A percentile compares a stretch with the other conserved stretches of the same genome.
Conservation (phyloP, 2,329 filamentous ascomycete species). For the Colletotrichum shisoi region DNA sequence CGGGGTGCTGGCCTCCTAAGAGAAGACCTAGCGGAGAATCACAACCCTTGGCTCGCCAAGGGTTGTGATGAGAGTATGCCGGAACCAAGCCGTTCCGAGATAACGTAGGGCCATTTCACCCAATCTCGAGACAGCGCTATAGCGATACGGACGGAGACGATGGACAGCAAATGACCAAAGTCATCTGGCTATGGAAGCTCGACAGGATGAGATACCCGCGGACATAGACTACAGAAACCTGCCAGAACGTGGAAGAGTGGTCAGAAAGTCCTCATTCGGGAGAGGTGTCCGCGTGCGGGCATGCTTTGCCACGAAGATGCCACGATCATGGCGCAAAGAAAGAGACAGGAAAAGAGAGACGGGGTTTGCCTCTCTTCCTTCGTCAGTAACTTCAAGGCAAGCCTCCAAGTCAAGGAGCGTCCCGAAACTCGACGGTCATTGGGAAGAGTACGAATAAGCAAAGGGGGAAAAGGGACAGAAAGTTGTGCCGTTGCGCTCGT, state of each 20-base stretch:
- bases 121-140: background rate
- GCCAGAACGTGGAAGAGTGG: no score
- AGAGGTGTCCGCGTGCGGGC: background rate
- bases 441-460: background rate
- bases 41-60: background rate
- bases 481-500: background rate
- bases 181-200: background rate
- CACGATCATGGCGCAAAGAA: background rate
- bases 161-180: background rate
- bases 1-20: background rate
- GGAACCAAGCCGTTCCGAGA: background rate
- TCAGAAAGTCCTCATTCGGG: background rate
- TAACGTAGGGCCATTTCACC: background rate
- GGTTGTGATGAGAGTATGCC: background rate
- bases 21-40: background rate
- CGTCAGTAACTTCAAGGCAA: background rate
- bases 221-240: background rate
- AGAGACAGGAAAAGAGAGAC: background rate
- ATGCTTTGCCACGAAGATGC: background rate
- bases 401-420: background rate
- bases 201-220: background rate
- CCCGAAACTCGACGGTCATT: no score
- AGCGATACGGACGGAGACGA: background rate
- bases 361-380: background rate
- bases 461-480: background rate